Evolutionary conservation across 306 rosid species (phyloP).

Genomic region (Mucuna pruriens): DNA sequence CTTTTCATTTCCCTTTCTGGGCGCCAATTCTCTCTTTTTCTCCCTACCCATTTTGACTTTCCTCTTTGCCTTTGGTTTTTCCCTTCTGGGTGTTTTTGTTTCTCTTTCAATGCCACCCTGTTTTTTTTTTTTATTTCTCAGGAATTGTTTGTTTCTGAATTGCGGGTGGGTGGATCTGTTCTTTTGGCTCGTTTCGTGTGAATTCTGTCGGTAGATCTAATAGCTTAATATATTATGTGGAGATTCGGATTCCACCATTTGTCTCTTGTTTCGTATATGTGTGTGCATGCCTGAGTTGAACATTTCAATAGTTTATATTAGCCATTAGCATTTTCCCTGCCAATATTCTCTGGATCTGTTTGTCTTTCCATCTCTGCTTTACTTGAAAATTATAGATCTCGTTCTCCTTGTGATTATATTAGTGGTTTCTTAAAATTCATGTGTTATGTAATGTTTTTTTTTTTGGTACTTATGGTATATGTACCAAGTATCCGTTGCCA

Average conservation of each 20-base stretch:
- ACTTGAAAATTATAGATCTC: conserved; percentile 47
- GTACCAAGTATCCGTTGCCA: too few relatives aligned
- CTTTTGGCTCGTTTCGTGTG: conserved; percentile 26
- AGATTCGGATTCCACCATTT: conserved; percentile 27
- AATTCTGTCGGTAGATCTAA: conserved; percentile 51
- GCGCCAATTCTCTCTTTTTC: neutral
- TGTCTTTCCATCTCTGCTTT: neutral
- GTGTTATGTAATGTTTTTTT: too few relatives aligned
- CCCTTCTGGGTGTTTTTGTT: conserved; percentile 13
- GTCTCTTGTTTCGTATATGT: neutral
- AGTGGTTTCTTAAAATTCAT: conserved; percentile 8
- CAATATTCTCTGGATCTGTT: conserved; percentile 29
- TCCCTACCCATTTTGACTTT: conserved; percentile 3
- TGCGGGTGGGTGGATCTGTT: conserved; percentile 45
- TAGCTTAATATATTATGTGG: neutral
- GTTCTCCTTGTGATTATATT: neutral
- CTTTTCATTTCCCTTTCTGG: neutral
- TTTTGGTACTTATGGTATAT: too few relatives aligned
- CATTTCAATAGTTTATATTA: neutral
- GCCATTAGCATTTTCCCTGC: neutral
- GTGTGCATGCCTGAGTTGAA: conserved; percentile 7
- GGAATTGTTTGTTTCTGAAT: conserved; percentile 24
- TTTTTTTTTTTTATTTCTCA: neutral
- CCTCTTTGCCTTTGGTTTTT: neutral
- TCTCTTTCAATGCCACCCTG: neutral